Evolutionary conservation across 345 rosid species (phyloP).

Genomic region (Streptanthus diversifolius): DNA sequence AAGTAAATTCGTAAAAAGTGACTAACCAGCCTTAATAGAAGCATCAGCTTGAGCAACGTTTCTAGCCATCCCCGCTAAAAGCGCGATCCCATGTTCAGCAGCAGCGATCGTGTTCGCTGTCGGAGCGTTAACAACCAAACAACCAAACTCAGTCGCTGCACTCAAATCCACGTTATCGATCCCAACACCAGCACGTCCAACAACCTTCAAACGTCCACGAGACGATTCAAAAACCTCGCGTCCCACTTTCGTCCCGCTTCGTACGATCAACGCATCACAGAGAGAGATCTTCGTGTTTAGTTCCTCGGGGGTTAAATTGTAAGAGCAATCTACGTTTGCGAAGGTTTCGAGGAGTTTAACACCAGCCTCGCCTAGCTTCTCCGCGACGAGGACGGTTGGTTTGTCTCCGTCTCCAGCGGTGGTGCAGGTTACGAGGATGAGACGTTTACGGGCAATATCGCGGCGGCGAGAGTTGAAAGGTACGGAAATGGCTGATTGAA

Average conservation of each 20-base stretch:
- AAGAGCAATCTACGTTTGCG: conserved; percentile 71
- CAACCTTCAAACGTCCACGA: conserved; percentile 69
- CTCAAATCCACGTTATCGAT: conserved; percentile 84
- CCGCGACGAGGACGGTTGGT: conserved; percentile 72
- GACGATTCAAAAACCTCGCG: conserved; percentile 77
- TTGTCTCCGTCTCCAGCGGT: conserved; percentile 41
- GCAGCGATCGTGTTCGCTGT: conserved; percentile 86
- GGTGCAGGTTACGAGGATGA: conserved; percentile 33
- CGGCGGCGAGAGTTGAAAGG: background rate
- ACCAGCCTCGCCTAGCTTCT: conserved; percentile 76
- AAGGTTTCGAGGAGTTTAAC: conserved; percentile 46
- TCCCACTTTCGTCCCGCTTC: conserved; percentile 70
- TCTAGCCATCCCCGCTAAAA: conserved; percentile 73
- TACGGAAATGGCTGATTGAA: conserved; percentile 30
- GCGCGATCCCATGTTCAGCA: conserved; percentile 85
- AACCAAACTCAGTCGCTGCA: conserved; percentile 82
- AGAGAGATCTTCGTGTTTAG: conserved; percentile 84
- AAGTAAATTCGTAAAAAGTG: background rate
- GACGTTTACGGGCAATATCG: background rate
- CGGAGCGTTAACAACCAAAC: conserved; percentile 85
- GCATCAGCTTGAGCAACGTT: conserved; percentile 83
- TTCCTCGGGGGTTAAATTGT: conserved; percentile 72
- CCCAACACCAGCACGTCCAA: conserved; percentile 87
- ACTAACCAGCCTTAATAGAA: conserved; percentile 74
- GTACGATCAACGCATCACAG: conserved; percentile 71